Evolutionary conservation across 1,284 basidiomycete genomes (phyloP), one percentile per base, ranked within the genome.

Genomic region (Farysia itapuensis): DNA sequence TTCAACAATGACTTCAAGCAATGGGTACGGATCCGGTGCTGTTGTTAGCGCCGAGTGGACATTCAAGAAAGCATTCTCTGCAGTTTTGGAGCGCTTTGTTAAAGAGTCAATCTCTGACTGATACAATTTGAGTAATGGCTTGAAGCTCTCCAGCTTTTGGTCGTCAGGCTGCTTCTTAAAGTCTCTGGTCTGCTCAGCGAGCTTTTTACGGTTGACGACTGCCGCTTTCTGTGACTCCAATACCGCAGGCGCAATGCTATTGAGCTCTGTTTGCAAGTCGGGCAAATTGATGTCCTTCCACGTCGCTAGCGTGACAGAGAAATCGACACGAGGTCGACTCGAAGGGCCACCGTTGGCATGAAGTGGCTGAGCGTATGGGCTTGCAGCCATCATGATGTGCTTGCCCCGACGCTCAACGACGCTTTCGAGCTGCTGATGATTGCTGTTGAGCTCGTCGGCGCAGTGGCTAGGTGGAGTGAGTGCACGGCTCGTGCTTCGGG

Each of bases 21-120:
- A 81, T 4, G 94, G 94, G 74, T 92, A 95, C 14, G 94, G 95
- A 78, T 98, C 94, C 0, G 93, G 92, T 5, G 90, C 92, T 71
- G 94, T 90, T 0, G 90, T 89, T 4, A 98, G 78, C 0, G 64
- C 54, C 7, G 56, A 53, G 15, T 56, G 41, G 12, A 93, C 86
- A 66, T 86, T 89, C 23, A 96, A 81, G 78, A 99, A 95, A 0
- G 91, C 89, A 69, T 88, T 93, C 80, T 97, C 94, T 2, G 92
- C 87, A 14, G 83, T 79, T 75, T 95, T 96, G 23, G 87, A 89
- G 6, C 94, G 86, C 61, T 90, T 89, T 0, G 92, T 97, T 50
- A 98, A 84, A 66, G 81, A 86, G 79, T 99, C 94, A 54, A 99
- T 97, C 79, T 97, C 94, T 6, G 86, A 82, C 79, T 98, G 94